Evolutionary conservation across 192 early-diverging fungal species (phyloP).

Genomic region (Podochytrium sp.): DNA sequence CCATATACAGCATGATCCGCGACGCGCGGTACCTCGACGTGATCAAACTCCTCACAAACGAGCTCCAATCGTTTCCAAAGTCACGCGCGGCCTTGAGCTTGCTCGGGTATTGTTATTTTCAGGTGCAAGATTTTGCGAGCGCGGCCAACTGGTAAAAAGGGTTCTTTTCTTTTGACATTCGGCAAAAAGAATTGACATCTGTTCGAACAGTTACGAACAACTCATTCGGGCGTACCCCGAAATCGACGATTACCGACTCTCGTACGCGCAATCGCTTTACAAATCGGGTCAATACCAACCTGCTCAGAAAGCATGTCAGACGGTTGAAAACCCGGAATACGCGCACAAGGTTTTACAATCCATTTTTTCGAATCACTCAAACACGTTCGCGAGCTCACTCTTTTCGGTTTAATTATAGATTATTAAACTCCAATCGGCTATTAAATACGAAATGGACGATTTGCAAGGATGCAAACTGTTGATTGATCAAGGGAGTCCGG

Average conservation of each 20-base stretch:
- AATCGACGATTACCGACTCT: conserved; percentile 54
- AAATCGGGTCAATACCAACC: conserved; percentile 60
- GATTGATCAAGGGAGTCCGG: conserved; percentile 52
- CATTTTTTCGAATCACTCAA: no score
- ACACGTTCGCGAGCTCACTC: no score
- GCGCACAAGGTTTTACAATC: conserved; percentile 49
- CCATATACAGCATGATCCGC: conserved; percentile 60
- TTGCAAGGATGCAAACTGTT: conserved; percentile 56
- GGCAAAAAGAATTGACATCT: not conserved
- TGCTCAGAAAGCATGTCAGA: conserved; percentile 55
- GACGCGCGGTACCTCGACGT: conserved; percentile 57
- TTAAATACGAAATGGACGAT: conserved; percentile 64
- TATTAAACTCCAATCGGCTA: conserved; percentile 61
- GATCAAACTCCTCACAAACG: conserved; percentile 58
- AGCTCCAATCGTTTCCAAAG: conserved; percentile 48
- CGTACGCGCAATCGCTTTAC: conserved; percentile 61
- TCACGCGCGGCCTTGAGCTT: conserved; percentile 56
- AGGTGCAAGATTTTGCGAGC: conserved; percentile 56
- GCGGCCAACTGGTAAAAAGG: conserved; percentile 52
- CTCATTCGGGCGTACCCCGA: conserved; percentile 54
- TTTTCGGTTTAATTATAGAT: conserved; percentile 43
- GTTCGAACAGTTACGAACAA: conserved; percentile 56
- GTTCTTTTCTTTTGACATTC: not conserved
- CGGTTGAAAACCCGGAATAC: conserved; percentile 49
- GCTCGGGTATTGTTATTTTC: conserved; percentile 61